Conservation (phyloP, 2,329 filamentous ascomycete genomes). For the Beauveria australis region DNA sequence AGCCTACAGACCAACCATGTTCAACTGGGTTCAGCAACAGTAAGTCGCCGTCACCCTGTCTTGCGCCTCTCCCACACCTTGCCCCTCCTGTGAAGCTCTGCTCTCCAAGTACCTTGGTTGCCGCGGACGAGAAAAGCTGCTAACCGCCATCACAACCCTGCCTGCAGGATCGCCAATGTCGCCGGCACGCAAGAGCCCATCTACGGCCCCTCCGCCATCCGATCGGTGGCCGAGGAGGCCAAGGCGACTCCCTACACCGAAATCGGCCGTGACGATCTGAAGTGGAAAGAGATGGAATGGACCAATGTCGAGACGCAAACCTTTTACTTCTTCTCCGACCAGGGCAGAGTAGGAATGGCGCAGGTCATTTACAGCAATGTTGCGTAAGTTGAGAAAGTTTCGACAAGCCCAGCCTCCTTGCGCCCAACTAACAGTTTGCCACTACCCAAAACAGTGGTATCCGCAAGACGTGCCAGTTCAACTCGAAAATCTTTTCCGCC, state of each 20-base stretch:
- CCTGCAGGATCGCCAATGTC: constrained; percentile 59
- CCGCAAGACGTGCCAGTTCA: constrained; percentile 87
- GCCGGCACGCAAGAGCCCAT: constrained; percentile 94
- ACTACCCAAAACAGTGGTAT: constrained; percentile 57
- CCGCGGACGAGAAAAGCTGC: constrained; percentile 9
- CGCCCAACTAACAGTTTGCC: constrained; percentile 17
- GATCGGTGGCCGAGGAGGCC: constrained; percentile 74
- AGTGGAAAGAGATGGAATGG: constrained; percentile 72
- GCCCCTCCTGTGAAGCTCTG: not conserved
- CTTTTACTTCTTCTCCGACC: constrained; percentile 82
- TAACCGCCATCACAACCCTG: constrained; percentile 14
- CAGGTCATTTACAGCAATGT: constrained; percentile 99
- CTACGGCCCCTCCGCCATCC: constrained; percentile 84
- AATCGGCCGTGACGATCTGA: constrained; percentile 66
- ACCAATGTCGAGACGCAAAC: constrained; percentile 92
- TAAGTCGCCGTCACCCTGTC: constrained; percentile 35
- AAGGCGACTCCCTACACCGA: constrained; percentile 73
- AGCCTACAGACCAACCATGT: constrained; percentile 47
- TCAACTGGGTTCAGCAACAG: constrained; percentile 93
- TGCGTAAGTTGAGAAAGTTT: constrained; percentile 50
- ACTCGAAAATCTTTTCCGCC: constrained; percentile 80
- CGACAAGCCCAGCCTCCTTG: not conserved
- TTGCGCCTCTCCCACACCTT: not conserved
- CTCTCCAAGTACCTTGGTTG: not conserved
- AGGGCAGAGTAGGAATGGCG: constrained; percentile 65